phyloP scores from a whole-genome alignment of 1,139 yeast genomes.

The Suhomyces kunorum region DNA sequence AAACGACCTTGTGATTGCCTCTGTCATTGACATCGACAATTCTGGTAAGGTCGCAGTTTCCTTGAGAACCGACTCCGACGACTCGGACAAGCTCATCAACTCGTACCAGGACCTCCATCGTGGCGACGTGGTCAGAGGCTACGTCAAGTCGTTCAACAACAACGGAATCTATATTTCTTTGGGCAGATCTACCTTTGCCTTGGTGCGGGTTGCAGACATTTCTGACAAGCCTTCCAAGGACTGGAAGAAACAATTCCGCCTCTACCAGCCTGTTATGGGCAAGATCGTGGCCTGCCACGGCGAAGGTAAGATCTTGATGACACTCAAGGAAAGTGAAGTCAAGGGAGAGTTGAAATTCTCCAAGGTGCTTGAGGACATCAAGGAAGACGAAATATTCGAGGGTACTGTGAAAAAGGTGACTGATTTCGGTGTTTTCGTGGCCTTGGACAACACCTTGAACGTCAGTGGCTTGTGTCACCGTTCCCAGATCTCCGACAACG shows the following conservation, averaged over 20 bases:
- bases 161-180: conserved; percentile 80
- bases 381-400: conserved; percentile 69
- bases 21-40: conserved; percentile 59
- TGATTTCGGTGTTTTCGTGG: conserved; percentile 89
- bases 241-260: conserved; percentile 77
- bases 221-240: conserved; percentile 82
- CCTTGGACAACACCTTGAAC: conserved; percentile 70
- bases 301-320: conserved; percentile 68
- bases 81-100: conserved; percentile 49
- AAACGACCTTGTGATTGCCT: conserved; percentile 63
- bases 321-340: conserved; percentile 81
- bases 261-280: conserved; percentile 75
- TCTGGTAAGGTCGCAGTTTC: conserved; percentile 64
- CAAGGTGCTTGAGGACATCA: conserved; percentile 64
- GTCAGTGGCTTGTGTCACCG: conserved; percentile 88
- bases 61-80: conserved; percentile 50
- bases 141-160: conserved; percentile 70
- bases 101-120: conserved; percentile 57
- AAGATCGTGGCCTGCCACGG: conserved; percentile 65
- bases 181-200: conserved; percentile 72
- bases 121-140: conserved; percentile 79
- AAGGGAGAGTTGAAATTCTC: conserved; percentile 61
- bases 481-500: conserved; percentile 76
- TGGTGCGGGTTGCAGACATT: conserved; percentile 78
- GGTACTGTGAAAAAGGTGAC: conserved; percentile 81